Conservation (phyloP, 352 stramenopile species). For the Pythium guiyangense region DNA sequence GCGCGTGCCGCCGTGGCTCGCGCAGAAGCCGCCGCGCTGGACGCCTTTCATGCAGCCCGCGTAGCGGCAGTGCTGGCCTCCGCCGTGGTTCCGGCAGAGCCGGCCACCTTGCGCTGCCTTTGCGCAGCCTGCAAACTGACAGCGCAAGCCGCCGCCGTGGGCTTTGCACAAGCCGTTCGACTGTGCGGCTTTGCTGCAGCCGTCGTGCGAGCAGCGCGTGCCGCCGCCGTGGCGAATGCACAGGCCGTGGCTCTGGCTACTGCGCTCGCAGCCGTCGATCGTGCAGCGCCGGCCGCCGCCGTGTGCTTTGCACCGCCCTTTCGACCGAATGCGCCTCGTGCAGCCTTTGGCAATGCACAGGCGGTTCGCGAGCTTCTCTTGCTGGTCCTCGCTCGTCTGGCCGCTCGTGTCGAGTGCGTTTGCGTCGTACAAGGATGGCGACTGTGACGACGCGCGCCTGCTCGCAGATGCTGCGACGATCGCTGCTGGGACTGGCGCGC, state of each 20-base stretch:
- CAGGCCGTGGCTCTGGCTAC: constrained; percentile 11
- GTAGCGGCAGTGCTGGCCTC: constrained; percentile 9
- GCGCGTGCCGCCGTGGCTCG: constrained; percentile 10
- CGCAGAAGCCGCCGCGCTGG: constrained; percentile 13
- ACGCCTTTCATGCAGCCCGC: constrained; percentile 10
- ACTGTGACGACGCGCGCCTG: background rate
- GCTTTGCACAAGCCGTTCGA: constrained; percentile 15
- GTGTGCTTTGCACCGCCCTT: constrained; percentile 13
- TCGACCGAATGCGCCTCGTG: constrained; percentile 10
- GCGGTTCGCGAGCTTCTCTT: constrained; percentile 9
- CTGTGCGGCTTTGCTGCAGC: constrained; percentile 11
- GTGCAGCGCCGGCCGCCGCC: constrained; percentile 11
- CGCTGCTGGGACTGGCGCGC: too few relatives aligned
- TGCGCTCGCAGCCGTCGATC: constrained; percentile 7
- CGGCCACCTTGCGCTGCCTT: constrained; percentile 13
- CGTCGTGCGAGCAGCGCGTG: constrained; percentile 6
- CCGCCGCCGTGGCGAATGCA: constrained; percentile 16
- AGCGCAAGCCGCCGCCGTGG: constrained; percentile 13
- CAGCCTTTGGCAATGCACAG: constrained; percentile 6
- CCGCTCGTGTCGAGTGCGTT: background rate
- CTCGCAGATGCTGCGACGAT: too few relatives aligned
- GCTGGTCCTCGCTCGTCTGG: constrained; percentile 3
- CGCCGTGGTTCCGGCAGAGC: constrained; percentile 12
- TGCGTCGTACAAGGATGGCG: background rate
- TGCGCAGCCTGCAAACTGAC: constrained; percentile 6